These are phyloP conservation scores for Penicillium pulvis DNA, from an alignment of 495 filamentous ascomycete genomes.

Conservation along the genomic window DNA sequence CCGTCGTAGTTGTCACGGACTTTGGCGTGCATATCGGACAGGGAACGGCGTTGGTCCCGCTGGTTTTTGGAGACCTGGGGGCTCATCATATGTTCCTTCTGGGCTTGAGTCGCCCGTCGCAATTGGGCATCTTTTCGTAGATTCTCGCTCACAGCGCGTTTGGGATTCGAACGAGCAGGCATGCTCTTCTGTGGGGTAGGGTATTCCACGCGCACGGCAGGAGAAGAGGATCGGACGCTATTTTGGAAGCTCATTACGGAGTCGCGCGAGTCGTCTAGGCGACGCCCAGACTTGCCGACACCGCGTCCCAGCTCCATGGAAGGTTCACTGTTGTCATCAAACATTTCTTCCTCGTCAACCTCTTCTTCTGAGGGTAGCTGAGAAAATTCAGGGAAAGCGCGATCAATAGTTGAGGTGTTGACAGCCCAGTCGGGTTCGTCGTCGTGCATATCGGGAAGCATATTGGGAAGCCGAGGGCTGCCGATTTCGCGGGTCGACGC, in stretches of 20 bases:
- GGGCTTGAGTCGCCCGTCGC: slow-evolving; percentile 44
- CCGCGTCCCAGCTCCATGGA: slow-evolving; percentile 52
- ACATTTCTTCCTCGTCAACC: slow-evolving; percentile 28
- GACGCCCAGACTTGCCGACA: slow-evolving; percentile 34
- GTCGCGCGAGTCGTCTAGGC: slow-evolving; percentile 45
- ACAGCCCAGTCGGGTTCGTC: slow-evolving; percentile 50
- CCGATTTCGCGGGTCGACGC: slow-evolving; percentile 52
- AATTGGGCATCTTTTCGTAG: slow-evolving; percentile 49
- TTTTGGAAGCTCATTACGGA: slow-evolving; percentile 51
- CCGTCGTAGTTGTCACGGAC: slow-evolving; percentile 58
- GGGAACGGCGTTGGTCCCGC: slow-evolving; percentile 43
- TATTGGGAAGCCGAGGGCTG: slow-evolving; percentile 41
- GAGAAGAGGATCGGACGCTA: slow-evolving; percentile 50
- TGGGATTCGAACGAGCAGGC: slow-evolving; percentile 26
- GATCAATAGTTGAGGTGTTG: slow-evolving; percentile 64
- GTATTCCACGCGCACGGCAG: slow-evolving; percentile 49
- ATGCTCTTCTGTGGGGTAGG: slow-evolving; percentile 44
- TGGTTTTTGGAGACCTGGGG: slow-evolving; percentile 41
- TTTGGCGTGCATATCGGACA: slow-evolving; percentile 58
- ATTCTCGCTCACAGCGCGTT: slow-evolving; percentile 41
- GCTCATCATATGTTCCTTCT: slow-evolving; percentile 48
- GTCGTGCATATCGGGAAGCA: slow-evolving; percentile 14
- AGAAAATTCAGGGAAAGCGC: slow-evolving; percentile 64
- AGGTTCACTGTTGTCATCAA: slow-evolving; percentile 36
- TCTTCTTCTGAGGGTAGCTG: slow-evolving; percentile 44